Evolutionary conservation across 306 rosid species (phyloP), one percentile per base, ranked within the genome.

Genomic region (Malus sylvestris): DNA sequence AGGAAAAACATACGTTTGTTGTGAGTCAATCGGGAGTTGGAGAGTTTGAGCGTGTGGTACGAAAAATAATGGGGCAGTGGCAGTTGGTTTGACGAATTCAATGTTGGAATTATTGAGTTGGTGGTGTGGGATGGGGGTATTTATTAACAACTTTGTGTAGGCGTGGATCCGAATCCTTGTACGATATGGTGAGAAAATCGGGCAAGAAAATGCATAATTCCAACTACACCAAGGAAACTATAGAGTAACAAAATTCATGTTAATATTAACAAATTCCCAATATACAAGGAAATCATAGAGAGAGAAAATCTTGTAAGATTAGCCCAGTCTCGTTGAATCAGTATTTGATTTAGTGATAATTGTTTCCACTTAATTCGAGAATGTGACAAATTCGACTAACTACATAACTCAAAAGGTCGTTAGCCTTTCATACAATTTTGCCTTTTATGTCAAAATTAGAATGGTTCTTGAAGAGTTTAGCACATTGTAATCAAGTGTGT

Each of bases 81-180:
- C 61, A 19, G 61, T 18, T 0, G 15, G 6, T 33, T 66, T 66
- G 46, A 33, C 49, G 46, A 66, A 66, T 66, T 66, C 70, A 66
- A 66, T 20, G 46, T 22, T 10, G 27, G 25, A 19, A 66, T 66
- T 35, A 66, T 10, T 66, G 51, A 35, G 49, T 35, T 19, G 29
- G 70, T 66, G 33, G 18, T 35, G 51, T 35, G 27, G 46, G 70
- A 66, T 38, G 49, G 27, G 25, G 19, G 29, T 10, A 66, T 20
- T 66, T 22, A 35, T 66, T 70, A 75, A 80, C 81, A 71, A 51
- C 76, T 51, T 72, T 64, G 78, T n/a, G 20, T 45, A 19, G 8
- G 55, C 18, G 55, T 51, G 14, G 62, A 22, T 58, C 29, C 62
- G 13, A 22, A 58, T 10, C 63, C 63, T 10, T 58, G 30, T 58